Base-by-base conservation (phyloP, 176 grass and related monocot genomes). In the Carex littledalei region DNA sequence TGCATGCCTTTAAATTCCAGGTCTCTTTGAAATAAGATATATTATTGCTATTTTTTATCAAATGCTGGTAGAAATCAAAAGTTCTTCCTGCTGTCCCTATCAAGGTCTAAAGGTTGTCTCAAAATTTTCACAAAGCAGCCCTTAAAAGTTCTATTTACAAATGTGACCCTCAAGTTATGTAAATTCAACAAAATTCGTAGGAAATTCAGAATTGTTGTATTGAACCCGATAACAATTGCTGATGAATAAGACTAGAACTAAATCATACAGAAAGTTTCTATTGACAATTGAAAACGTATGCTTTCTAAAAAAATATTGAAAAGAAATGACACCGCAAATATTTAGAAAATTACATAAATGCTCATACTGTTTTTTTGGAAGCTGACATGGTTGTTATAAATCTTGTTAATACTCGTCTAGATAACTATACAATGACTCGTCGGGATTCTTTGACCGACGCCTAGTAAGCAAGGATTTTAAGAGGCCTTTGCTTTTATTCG, bases 361-460 rank as follows among this genome's bases (percentile, higher is more conserved):
- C n/a, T 56, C 26, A 31, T 56, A 78, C 74, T 26, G 21, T 12
- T 39, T 3, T 58, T 54, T 62, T 60, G 37, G 47, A 76, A 47
- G 6, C 32, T 63, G 61, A 15, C 52, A 17, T 69, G 22, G 41
- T 29, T 31, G 29, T 22, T 31, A 22, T 84, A 24, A 68, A 49
- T 41, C 71, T 83, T 52, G 43, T 91, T 84, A 97, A 76, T 97
- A 98, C 57, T 98, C 95, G 59, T 98, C 91, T 86, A 98, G 86
- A 86, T 98, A 98, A 86, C 80, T 93, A 85, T 98, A 98, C 88
- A 98, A 77, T 4, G 93, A 94, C 63, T 94, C 93, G 1, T 98
- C 91, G 0, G 63, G 11, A 6, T 89, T 93, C 85, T 91, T 92
- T 69, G 91, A 98, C 39, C 91, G 85, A 16, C 86, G 89, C 85